Conservation (phyloP, 1,139 yeast genomes). For the Pichia inconspicua region DNA sequence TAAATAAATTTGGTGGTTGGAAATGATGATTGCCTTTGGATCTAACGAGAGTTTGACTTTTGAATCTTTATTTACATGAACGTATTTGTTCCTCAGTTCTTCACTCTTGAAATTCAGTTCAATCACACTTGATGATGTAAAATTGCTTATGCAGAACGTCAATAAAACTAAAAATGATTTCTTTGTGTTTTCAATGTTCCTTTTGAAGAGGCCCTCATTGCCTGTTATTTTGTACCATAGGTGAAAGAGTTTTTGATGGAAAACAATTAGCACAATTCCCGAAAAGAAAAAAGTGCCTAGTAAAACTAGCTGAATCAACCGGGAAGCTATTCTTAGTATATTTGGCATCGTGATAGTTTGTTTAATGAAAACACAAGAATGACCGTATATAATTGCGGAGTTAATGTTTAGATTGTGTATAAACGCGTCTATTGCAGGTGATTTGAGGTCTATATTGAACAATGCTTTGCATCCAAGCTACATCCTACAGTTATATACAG, state of each 20-base stretch:
- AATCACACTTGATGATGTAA: constrained; percentile 37
- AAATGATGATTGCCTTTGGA: constrained; percentile 51
- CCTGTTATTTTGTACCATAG: constrained; percentile 22
- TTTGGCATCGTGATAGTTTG: neutral
- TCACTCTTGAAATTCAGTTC: constrained; percentile 35
- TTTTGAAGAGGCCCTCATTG: constrained; percentile 29
- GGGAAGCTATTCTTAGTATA: neutral
- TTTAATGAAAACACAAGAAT: too few species aligned
- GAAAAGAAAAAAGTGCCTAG: constrained; percentile 33
- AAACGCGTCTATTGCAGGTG: too few species aligned
- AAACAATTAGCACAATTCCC: constrained; percentile 30
- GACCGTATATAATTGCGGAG: too few species aligned
- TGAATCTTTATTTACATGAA: constrained; percentile 21
- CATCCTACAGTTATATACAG: too few species aligned
- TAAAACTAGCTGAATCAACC: constrained; percentile 28
- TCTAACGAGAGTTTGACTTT: constrained; percentile 26
- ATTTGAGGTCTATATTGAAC: too few species aligned
- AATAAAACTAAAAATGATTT: constrained; percentile 42
- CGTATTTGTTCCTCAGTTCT: constrained; percentile 17
- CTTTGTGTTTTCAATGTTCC: constrained; percentile 40
- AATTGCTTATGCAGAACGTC: constrained; percentile 33
- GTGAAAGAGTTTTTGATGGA: constrained; percentile 33
- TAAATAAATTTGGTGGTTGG: constrained; percentile 89
- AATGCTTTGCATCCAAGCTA: too few species aligned
- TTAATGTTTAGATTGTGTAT: too few species aligned